Evolutionary conservation across 106 monocot genomes (phyloP).

Genomic region (Narthecium ossifragum): DNA sequence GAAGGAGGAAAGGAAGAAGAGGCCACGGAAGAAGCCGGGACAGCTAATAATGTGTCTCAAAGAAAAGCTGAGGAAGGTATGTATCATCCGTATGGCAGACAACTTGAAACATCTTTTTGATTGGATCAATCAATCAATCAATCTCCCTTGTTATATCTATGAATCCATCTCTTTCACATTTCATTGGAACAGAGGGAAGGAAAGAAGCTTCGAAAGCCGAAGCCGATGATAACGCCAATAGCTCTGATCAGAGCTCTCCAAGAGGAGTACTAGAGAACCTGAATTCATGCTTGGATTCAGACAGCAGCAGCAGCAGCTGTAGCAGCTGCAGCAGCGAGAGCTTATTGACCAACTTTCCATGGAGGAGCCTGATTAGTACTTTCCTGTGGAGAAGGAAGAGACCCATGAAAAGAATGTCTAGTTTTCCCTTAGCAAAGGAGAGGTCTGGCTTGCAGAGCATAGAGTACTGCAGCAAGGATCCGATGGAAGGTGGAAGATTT

Average conservation of each 20-base stretch:
- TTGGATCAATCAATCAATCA: too few relatives aligned
- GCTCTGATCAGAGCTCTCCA: conserved; percentile 36
- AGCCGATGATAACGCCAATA: not conserved
- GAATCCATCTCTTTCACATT: too few relatives aligned
- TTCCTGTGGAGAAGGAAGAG: conserved; percentile 48
- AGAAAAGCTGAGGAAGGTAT: too few relatives aligned
- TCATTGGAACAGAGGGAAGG: too few relatives aligned
- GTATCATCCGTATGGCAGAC: too few relatives aligned
- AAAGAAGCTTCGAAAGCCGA: not conserved
- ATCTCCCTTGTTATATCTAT: too few relatives aligned
- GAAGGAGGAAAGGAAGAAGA: too few relatives aligned
- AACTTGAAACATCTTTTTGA: too few relatives aligned
- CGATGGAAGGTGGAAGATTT: conserved; percentile 1
- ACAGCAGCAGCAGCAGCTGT: conserved; percentile 22
- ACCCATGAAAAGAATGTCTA: conserved; percentile 37
- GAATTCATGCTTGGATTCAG: conserved; percentile 26
- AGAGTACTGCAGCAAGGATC: conserved; percentile 11
- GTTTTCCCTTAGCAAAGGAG: conserved; percentile 32
- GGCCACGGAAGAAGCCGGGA: too few relatives aligned
- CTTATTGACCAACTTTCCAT: conserved; percentile 25
- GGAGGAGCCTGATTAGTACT: conserved; percentile 55
- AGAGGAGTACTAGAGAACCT: conserved; percentile 37
- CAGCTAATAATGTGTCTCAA: too few relatives aligned
- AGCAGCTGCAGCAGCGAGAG: conserved; percentile 16
- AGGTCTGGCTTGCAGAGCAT: conserved; percentile 14